A percentile compares a stretch with the other conserved stretches of the same genome.
Evolutionary conservation across 1,139 yeast species (phyloP).

Genomic region (Pneumocystis carinii): DNA sequence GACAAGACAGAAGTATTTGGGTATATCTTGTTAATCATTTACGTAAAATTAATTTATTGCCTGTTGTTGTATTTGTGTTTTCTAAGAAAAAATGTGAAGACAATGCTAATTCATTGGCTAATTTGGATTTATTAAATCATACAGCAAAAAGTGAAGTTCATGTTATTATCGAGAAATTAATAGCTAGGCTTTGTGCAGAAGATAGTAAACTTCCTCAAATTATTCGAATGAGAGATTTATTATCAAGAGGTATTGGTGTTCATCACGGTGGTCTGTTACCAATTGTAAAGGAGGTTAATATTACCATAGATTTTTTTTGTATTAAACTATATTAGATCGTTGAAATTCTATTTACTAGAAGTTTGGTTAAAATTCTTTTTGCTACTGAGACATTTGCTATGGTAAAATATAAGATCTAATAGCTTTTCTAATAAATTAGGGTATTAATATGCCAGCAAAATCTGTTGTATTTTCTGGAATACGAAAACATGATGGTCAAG

Average conservation of each 20-base stretch:
- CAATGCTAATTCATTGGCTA: constrained; percentile 64
- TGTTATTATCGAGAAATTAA: constrained; percentile 82
- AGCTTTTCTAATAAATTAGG: constrained; percentile 22
- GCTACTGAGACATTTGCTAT: constrained; percentile 98
- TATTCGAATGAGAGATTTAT: constrained; percentile 58
- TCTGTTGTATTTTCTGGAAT: constrained; percentile 82
- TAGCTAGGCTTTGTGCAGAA: constrained; percentile 72
- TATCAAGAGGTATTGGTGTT: constrained; percentile 85
- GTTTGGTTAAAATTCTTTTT: constrained; percentile 75
- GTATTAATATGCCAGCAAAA: constrained; percentile 88
- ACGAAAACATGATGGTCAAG: constrained; percentile 79
- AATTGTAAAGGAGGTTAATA: constrained; percentile 56
- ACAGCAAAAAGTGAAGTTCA: constrained; percentile 81
- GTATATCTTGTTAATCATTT: constrained; percentile 56
- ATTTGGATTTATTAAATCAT: constrained; percentile 61
- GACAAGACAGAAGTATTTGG: constrained; percentile 43
- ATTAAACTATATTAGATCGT: constrained; percentile 33
- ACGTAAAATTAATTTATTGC: constrained; percentile 51
- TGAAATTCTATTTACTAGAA: constrained; percentile 76
- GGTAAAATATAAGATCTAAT: constrained; percentile 20
- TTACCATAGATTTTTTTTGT: background rate
- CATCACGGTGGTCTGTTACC: constrained; percentile 97
- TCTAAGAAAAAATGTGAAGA: constrained; percentile 88
- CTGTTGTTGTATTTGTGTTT: constrained; percentile 86
- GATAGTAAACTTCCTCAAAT: constrained; percentile 92